These are phyloP conservation scores for Macrocybe sp. DNA, from an alignment of 1,284 basidiomycete species.

Conservation along the genomic window DNA sequence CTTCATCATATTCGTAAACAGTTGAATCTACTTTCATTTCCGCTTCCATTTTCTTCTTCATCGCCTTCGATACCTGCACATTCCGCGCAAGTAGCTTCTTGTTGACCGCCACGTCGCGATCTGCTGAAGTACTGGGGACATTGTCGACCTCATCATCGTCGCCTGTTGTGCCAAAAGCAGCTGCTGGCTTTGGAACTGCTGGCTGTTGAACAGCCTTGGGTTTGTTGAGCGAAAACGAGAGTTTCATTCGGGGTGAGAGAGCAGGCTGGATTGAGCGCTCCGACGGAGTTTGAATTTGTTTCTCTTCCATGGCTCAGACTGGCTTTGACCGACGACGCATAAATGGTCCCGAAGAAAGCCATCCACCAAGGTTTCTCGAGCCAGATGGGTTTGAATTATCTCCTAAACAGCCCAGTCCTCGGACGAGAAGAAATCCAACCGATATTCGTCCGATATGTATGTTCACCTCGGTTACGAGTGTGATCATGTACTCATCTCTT, in stretches of 20 bases:
- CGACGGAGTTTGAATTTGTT: conserved; percentile 19
- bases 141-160: conserved; percentile 59
- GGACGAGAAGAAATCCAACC: conserved; percentile 46
- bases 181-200: conserved; percentile 51
- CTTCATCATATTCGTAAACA: conserved; percentile 94
- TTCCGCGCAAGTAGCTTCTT: conserved; percentile 54
- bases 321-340: conserved; percentile 82
- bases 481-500: conserved; percentile 4
- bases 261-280: conserved; percentile 12
- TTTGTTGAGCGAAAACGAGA: conserved; percentile 74
- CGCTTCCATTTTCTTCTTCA: conserved; percentile 64
- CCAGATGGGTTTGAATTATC: conserved; percentile 27
- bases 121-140: conserved; percentile 31
- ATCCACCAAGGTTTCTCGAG: conserved; percentile 54
- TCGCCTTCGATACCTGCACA: conserved; percentile 51
- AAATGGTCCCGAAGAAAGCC: conserved; percentile 84
- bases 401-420: conserved; percentile 26
- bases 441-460: conserved; percentile 84
- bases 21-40: conserved; percentile 79
- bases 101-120: conserved; percentile 38
- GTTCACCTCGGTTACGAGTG: conserved; percentile 21
- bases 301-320: conserved; percentile 37
- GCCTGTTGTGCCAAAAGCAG: conserved; percentile 55
- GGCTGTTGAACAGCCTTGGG: conserved; percentile 40
- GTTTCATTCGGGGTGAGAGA: conserved; percentile 52